Evolutionary conservation across 768 basidiomycete species (phyloP), one percentile per base, ranked within the genome.

Genomic region (Leccinellum rugosiceps): DNA sequence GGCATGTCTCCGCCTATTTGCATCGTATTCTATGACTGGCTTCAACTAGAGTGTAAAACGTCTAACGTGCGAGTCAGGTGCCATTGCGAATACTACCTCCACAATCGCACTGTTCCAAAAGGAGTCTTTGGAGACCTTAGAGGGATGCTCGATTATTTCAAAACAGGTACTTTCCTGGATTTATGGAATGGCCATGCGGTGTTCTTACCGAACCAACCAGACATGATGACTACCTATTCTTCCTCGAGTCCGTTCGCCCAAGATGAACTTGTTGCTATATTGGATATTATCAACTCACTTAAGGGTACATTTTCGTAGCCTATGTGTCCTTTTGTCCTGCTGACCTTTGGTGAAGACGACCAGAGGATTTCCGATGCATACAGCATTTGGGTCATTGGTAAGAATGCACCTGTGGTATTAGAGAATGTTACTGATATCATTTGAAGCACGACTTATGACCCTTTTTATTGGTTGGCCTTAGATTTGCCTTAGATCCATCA

Each of bases 221-320:
- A 63, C 26, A 55, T 63, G 34, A 51, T 63, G 34, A 63, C 63
- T 9, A 43, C 64, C 11, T 47, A 64, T 53, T 62, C 64, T 6
- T 64, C 64, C 8, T 32, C 64, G 32, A 57, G 62, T 26, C 62
- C 58, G 0, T 65, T 63, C 4, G 34, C 48, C 23, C 54, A 61
- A 48, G 59, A 58, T 17, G 55, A 63, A 4, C 52, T 65, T 1
- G 31, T 41, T 35, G 50, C 63, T 9, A 58, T 65, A 3, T 5
- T 62, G 9, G 60, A 62, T 17, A 50, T 65, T 2, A 26, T 63
- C 34, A 58, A 62, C 17, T 63, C 62, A 4, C 38, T 63, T 15
- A 56, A 53, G 17, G 58, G 62, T 65, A 26, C 5, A 5, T 17
- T 13, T 31, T 35, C 25, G 3, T 30, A 2, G n/a, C 8, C 11